Base-by-base conservation (phyloP, 441 rosid genomes). In the Adansonia grandidieri region DNA sequence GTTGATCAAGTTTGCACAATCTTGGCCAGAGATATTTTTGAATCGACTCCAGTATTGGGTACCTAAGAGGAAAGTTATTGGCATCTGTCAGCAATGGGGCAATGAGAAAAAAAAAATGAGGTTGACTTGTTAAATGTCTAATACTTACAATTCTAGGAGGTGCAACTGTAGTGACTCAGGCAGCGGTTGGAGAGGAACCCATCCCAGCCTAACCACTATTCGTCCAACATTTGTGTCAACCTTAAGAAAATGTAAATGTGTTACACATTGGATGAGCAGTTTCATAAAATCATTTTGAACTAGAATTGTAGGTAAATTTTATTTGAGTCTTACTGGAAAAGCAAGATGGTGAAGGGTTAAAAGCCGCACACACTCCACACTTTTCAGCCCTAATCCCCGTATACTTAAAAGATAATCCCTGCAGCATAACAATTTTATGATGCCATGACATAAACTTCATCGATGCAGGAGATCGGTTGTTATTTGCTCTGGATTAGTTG, bases 161-260 rank as follows among this genome's bases (percentile, higher is more conserved):
- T 97, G 99, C 78, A 97, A 76, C 81, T 97, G 99, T 74, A 97
- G 97, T 81, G 97, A 89, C 76, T 95, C 98, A 20, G 99, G 99
- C 81, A 97, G 84, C 47, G 99, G 98, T 84, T 91, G 94, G 68
- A 97, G 91, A 72, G 99, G 99, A 61, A 95, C 99, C 99, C 99
- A 97, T 85, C 99, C 99, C 71, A 97, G 82, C 84, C 99, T 87
- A 80, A 97, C 98, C 11, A 98, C 99, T 82, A 97, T 97, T 48
- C 98, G 90, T 81, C 98, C 99, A 50, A 97, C 99, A 83, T 97
- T 95, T 2, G 98, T 97, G 84, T 95, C 99, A 77, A 97, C 99
- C 99, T 97, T 89, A 77, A 74, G 20, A 72, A 66, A 86, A 78
- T 54, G 82, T 75, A 75, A 76, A 76, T 60, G 62, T 73, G 62